Conservation (phyloP, 257 asterid species). For the Przewalskia tangutica region DNA sequence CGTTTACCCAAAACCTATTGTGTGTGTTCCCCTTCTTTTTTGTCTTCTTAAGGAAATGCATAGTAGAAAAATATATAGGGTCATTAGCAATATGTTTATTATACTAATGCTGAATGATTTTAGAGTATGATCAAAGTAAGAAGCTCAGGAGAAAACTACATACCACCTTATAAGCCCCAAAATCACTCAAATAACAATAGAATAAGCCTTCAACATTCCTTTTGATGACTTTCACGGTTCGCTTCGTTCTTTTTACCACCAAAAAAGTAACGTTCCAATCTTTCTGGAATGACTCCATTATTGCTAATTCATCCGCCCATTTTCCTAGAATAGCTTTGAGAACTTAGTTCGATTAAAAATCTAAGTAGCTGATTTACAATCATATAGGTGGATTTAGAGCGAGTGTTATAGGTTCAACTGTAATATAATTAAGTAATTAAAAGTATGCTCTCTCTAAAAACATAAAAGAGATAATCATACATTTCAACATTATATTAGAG, state of each 20-base stretch:
- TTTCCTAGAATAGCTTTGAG: background rate
- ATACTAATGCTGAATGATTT: background rate
- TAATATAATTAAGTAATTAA: too few relatives aligned
- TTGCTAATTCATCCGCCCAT: too few relatives aligned
- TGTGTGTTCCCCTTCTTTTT: too few relatives aligned
- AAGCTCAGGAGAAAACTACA: background rate
- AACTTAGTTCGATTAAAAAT: background rate
- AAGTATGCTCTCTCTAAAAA: too few relatives aligned
- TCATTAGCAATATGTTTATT: background rate
- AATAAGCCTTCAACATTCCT: background rate
- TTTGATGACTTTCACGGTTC: slow-evolving; percentile 2
- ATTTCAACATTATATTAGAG: too few relatives aligned
- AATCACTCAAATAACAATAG: background rate
- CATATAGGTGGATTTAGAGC: background rate
- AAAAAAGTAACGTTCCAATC: background rate
- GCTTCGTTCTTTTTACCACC: background rate
- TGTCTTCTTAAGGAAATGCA: too few relatives aligned
- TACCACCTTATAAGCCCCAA: background rate
- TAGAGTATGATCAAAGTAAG: background rate
- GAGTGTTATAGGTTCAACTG: background rate
- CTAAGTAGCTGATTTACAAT: background rate
- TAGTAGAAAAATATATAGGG: too few relatives aligned
- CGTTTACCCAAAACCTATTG: background rate
- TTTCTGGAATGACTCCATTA: background rate
- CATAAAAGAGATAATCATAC: too few relatives aligned